Percentiles rank a stretch among this genome's conserved stretches.
Evolutionary conservation across 1,139 yeast genomes (phyloP).

Genomic region (Wickerhamomyces sp.): DNA sequence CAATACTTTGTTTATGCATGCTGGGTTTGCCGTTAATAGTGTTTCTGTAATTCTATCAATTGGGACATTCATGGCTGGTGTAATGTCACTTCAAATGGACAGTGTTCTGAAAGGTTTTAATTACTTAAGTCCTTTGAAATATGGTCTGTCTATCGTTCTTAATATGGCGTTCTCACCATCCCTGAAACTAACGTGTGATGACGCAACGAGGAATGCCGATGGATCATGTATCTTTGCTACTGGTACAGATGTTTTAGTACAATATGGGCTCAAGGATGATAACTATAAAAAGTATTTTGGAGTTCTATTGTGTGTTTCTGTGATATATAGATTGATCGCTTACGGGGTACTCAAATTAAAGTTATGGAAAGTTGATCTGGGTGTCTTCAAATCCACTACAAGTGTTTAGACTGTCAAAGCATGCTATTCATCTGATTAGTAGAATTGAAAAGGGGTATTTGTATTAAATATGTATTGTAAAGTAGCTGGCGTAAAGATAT

Average conservation of each 20-base stretch:
- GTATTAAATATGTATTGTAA: background rate
- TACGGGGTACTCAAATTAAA: conserved; percentile 26
- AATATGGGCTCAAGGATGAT: conserved; percentile 33
- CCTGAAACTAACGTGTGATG: conserved; percentile 38
- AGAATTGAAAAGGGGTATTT: background rate
- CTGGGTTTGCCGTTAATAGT: conserved; percentile 75
- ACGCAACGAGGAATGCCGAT: conserved; percentile 27
- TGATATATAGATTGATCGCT: conserved; percentile 33
- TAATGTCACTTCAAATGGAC: conserved; percentile 76
- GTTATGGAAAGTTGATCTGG: conserved; percentile 17
- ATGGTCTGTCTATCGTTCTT: conserved; percentile 46
- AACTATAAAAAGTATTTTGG: conserved; percentile 29
- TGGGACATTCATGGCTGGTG: conserved; percentile 81
- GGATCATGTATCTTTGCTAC: conserved; percentile 40
- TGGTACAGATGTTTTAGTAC: conserved; percentile 45
- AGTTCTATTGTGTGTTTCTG: conserved; percentile 26
- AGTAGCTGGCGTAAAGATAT: background rate
- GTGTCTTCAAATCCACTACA: conserved; percentile 2
- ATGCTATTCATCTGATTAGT: background rate
- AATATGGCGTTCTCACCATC: conserved; percentile 39
- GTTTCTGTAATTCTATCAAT: conserved; percentile 60
- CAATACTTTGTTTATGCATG: conserved; percentile 64
- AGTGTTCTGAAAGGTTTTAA: conserved; percentile 63
- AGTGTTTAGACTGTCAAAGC: background rate
- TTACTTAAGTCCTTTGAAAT: conserved; percentile 71